Percentiles rank a stretch among this genome's conserved stretches.
Conservation (phyloP, 495 filamentous ascomycete species). For the Aspergillus egyptiacus region DNA sequence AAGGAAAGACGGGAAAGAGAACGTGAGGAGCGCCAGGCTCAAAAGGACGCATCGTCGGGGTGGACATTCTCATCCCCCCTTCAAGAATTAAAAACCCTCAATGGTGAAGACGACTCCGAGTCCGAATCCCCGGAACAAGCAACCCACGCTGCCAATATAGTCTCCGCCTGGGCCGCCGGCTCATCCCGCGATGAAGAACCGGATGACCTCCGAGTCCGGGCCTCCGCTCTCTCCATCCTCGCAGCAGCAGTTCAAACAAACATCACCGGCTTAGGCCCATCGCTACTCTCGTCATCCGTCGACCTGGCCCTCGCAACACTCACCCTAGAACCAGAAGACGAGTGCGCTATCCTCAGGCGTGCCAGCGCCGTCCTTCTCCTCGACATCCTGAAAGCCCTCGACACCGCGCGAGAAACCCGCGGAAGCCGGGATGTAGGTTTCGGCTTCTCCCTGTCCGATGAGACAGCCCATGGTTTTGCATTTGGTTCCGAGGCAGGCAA, state of each 20-base stretch:
- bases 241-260: constrained; percentile 61
- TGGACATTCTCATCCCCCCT: constrained; percentile 29
- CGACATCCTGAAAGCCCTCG: constrained; percentile 59
- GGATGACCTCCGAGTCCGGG: constrained; percentile 72
- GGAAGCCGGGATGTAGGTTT: constrained; percentile 49
- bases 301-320: constrained; percentile 63
- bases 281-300: constrained; percentile 50
- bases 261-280: constrained; percentile 52
- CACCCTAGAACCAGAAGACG: constrained; percentile 54
- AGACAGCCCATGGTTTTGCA: not conserved
- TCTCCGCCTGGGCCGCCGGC: constrained; percentile 67
- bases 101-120: constrained; percentile 38
- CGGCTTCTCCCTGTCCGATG: constrained; percentile 48
- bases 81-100: constrained; percentile 29
- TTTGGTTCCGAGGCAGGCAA: not conserved
- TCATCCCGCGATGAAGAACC: constrained; percentile 44
- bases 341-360: constrained; percentile 66
- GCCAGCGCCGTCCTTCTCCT: constrained; percentile 66
- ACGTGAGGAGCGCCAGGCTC: constrained; percentile 35
- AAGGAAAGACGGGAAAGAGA: constrained; percentile 41
- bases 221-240: constrained; percentile 72
- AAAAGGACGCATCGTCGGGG: constrained; percentile 24
- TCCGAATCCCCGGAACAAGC: constrained; percentile 43
- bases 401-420: constrained; percentile 44
- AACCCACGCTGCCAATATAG: constrained; percentile 55